phyloP scores from a whole-genome alignment of 1,284 basidiomycete species.

The Malassezia furfur region DNA sequence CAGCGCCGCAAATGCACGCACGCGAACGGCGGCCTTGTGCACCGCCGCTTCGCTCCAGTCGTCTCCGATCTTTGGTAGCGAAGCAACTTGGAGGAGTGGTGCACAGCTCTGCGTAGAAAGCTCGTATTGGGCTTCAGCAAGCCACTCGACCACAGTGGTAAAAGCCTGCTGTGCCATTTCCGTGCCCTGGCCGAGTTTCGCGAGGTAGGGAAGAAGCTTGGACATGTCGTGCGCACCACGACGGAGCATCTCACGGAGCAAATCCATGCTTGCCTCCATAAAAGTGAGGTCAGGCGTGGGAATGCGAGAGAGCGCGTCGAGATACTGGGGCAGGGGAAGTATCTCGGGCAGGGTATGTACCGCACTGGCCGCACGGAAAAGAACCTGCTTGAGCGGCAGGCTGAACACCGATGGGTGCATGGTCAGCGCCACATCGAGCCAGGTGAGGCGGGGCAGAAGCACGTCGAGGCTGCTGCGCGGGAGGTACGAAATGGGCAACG shows the following conservation, averaged over 20 bases:
- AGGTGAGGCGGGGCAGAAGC: background rate
- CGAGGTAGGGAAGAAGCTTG: background rate
- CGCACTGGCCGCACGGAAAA: too few species aligned
- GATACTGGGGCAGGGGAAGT: background rate
- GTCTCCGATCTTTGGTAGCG: background rate
- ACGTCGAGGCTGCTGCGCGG: background rate
- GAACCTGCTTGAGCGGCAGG: too few species aligned
- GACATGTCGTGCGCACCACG: background rate
- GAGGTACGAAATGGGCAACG: conserved; percentile 2
- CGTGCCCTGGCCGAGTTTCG: background rate
- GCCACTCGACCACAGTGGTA: background rate
- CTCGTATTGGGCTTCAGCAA: background rate
- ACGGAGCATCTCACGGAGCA: background rate
- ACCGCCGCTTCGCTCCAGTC: background rate
- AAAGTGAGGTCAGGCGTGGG: background rate
- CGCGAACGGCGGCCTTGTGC: too few species aligned
- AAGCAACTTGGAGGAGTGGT: background rate
- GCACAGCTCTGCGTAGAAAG: background rate
- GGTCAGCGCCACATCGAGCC: conserved; percentile 1
- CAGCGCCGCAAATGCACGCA: background rate
- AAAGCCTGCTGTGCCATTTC: background rate
- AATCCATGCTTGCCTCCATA: background rate
- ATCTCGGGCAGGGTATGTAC: background rate
- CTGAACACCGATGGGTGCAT: background rate
- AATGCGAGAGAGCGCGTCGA: background rate